Percentiles rank a stretch among this genome's conserved stretches.
Conservation (phyloP, 2,329 filamentous ascomycete species). For the Fusarium annulatum region DNA sequence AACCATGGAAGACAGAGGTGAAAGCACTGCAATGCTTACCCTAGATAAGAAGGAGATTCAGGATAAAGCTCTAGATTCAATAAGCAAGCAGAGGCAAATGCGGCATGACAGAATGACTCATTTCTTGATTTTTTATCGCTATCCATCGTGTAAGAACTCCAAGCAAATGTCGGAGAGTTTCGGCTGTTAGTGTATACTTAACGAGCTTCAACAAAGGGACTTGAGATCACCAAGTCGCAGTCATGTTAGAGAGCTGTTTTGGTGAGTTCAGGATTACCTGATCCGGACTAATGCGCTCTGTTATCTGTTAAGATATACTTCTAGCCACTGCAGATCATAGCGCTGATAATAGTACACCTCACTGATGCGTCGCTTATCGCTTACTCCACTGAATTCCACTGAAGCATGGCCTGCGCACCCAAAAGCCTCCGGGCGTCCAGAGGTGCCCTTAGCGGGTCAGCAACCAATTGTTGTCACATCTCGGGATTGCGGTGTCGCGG, state of each 20-base stretch:
- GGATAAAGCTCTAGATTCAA: background rate
- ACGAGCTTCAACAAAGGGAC: rapidly evolving
- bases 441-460: too few relatives aligned
- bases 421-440: background rate
- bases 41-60: background rate
- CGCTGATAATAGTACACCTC: background rate
- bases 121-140: rapidly evolving
- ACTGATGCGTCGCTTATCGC: background rate
- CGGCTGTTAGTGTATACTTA: rapidly evolving
- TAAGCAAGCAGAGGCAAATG: rapidly evolving
- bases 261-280: rapidly evolving
- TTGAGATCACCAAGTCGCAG: rapidly evolving
- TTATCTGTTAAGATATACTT: background rate
- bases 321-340: rapidly evolving
- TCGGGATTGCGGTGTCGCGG: background rate
- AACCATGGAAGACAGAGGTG: background rate
- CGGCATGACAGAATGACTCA: too few relatives aligned
- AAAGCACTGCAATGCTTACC: background rate
- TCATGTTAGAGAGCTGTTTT: rapidly evolving
- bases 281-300: rapidly evolving
- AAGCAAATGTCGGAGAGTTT: background rate
- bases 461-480: background rate
- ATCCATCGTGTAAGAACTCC: too few relatives aligned
- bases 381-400: background rate
- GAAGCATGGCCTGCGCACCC: background rate